phyloP scores from a whole-genome alignment of 2,329 filamentous ascomycete species.

The Pseudogymnoascus sp. region DNA sequence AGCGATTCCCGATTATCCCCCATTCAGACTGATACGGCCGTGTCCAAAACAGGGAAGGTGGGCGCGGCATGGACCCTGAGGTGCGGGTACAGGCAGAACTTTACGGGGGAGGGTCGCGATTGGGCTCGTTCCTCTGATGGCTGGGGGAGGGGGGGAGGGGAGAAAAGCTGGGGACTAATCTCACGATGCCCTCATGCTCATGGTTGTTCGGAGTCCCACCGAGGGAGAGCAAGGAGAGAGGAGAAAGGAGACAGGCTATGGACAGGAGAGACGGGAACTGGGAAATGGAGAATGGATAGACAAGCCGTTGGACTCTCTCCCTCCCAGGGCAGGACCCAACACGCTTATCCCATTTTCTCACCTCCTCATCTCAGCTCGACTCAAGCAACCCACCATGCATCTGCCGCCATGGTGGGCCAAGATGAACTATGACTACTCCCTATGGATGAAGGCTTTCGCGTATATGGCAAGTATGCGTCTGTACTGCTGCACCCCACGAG shows the following conservation, averaged over 20 bases:
- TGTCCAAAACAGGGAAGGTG: neutral
- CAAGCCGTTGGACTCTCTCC: neutral
- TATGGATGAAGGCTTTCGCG: neutral
- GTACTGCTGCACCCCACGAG: slow-evolving; percentile 1
- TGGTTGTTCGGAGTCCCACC: neutral
- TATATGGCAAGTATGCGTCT: neutral
- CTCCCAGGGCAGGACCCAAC: neutral
- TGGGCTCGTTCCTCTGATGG: neutral
- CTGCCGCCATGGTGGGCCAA: slow-evolving; percentile 3
- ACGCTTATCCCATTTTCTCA: neutral
- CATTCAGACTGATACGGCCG: neutral
- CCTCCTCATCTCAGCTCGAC: neutral
- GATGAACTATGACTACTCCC: slow-evolving; percentile 1
- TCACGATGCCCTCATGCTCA: neutral
- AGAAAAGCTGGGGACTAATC: neutral
- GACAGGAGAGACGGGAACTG: neutral
- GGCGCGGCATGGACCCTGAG: neutral
- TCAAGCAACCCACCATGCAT: neutral
- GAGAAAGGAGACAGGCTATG: neutral
- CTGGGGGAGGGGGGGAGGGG: neutral
- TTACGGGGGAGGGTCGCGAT: neutral
- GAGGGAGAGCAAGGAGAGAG: neutral
- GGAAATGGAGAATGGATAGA: neutral
- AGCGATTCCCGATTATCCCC: slow-evolving; percentile 14
- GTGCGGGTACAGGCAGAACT: neutral